phyloP scores from a whole-genome alignment of 768 basidiomycete genomes.

The Mycena kentingensis region DNA sequence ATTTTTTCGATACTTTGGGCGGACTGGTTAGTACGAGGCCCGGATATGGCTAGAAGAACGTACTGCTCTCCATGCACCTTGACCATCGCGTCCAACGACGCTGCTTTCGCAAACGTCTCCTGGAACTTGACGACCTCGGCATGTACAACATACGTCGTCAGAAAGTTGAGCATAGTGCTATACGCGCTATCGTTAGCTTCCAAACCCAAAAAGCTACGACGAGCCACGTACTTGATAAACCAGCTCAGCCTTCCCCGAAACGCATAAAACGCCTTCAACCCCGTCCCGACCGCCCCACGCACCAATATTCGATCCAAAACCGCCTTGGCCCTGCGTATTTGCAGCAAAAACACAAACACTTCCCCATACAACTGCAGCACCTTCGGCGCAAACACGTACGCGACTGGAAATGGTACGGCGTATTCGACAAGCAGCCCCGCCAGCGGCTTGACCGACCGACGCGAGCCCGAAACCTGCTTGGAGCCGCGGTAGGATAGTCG shows the following conservation, averaged over 20 bases:
- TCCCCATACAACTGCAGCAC: conserved; percentile 61
- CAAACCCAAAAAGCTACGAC: neutral
- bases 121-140: conserved; percentile 63
- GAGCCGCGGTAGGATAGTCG: conserved; percentile 67
- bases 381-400: conserved; percentile 69
- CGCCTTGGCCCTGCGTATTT: conserved; percentile 72
- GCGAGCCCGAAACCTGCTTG: too few relatives aligned
- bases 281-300: conserved; percentile 46
- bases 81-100: conserved; percentile 79
- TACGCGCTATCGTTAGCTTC: conserved; percentile 4
- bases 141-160: conserved; percentile 77
- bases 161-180: conserved; percentile 68
- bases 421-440: conserved; percentile 77
- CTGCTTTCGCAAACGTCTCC: conserved; percentile 49
- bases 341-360: conserved; percentile 71
- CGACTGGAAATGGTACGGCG: conserved; percentile 77
- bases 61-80: conserved; percentile 69
- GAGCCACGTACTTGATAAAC: conserved; percentile 75
- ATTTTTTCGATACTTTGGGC: conserved; percentile 70
- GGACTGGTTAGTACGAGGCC: too few relatives aligned
- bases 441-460: conserved; percentile 53
- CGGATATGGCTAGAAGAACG: too few relatives aligned
- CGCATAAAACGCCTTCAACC: conserved; percentile 73
- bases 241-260: conserved; percentile 77
- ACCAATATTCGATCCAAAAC: conserved; percentile 72